A percentile compares a stretch with the other conserved stretches of the same genome.
These are phyloP conservation scores for Didymella segeticola DNA, from an alignment of 2,329 filamentous ascomycete genomes.

Conservation along the genomic window DNA sequence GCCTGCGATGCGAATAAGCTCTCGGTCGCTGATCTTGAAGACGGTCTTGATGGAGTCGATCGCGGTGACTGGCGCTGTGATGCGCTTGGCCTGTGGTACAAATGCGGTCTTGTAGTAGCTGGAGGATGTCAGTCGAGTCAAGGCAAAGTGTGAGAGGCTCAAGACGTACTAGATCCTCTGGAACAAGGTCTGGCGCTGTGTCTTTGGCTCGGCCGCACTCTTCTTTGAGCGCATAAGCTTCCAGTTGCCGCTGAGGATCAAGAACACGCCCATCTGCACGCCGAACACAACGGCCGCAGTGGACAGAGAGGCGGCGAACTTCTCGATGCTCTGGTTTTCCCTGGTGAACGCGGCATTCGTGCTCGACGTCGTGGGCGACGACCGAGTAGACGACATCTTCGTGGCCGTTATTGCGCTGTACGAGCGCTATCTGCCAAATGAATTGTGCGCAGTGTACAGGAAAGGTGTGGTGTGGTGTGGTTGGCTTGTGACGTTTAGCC, in stretches of 20 bases:
- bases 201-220: slow-evolving; percentile 21
- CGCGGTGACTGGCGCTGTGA: slow-evolving; percentile 43
- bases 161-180: slow-evolving; percentile 47
- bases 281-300: slow-evolving; percentile 47
- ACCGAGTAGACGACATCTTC: slow-evolving; percentile 3
- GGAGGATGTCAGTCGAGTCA: slow-evolving; percentile 20
- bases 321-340: slow-evolving; percentile 46
- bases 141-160: not conserved
- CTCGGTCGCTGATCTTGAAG: slow-evolving; percentile 75
- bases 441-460: slow-evolving; percentile 4
- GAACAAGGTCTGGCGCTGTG: slow-evolving; percentile 44
- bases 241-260: slow-evolving; percentile 49
- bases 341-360: not conserved
- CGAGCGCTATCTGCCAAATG: slow-evolving; percentile 5
- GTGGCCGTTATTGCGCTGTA: not conserved
- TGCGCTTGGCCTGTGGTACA: slow-evolving; percentile 44
- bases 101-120: slow-evolving; percentile 50
- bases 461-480: too few relatives aligned
- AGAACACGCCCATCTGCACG: slow-evolving; percentile 42
- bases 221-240: slow-evolving; percentile 38
- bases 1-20: slow-evolving; percentile 93
- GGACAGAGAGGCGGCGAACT: slow-evolving; percentile 46
- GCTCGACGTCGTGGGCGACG: not conserved
- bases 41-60: slow-evolving; percentile 51
- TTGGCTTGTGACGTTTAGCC: not conserved